Base-by-base conservation (phyloP, 768 basidiomycete genomes). In the Leccinellum albellum region DNA sequence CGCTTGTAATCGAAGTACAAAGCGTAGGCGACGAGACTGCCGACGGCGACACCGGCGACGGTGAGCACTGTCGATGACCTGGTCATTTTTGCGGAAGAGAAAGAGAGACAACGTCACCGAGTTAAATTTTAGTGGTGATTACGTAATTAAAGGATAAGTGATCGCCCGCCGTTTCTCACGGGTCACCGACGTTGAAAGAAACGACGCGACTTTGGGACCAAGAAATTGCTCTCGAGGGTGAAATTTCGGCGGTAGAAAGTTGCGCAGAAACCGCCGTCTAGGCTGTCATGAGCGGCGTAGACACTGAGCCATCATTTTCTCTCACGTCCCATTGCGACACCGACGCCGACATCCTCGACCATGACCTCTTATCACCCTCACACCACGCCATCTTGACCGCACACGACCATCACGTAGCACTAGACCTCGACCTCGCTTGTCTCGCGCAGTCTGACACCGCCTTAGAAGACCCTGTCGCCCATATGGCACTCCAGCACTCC, bases 1-100 rank as follows among this genome's bases (percentile, higher is more conserved):
- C 97, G 87, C 77, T 83, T 91, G 78, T 96, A 87, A 79, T 99
- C 97, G 67, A 98, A 99, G 75, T 94, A 98, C 53, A 84, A 80
- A 29, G 89, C 93, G 72, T 98, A 98, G 23, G 86, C 92, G 33
- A 89, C 73, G 37, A 86, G 64, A 48, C 74, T 69, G 47, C 85
- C 79, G 45, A 82, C 80, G 21, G 86, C 79, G 53, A 77, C 66
- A 46, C 74, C 73, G 21, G 77, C 74, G 63, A 76, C 70, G 35
- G 78, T 73, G 61, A 81, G 56, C 52, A 74, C 61, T 28, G 75
- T 72, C 60, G 76, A 65, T n/a, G 76, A 65, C 70, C 70, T 68
- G 51, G 63, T 61, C 66, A 71, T 70, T 56, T 60, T 53, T 35
- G 32, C 21, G 26, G 33, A 12, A 44, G 26, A 50, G 35, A 61